Percentiles rank a stretch among this genome's conserved stretches.
Evolutionary conservation across 345 rosid genomes (phyloP).

Genomic region (Eucalyptus pauciflora): DNA sequence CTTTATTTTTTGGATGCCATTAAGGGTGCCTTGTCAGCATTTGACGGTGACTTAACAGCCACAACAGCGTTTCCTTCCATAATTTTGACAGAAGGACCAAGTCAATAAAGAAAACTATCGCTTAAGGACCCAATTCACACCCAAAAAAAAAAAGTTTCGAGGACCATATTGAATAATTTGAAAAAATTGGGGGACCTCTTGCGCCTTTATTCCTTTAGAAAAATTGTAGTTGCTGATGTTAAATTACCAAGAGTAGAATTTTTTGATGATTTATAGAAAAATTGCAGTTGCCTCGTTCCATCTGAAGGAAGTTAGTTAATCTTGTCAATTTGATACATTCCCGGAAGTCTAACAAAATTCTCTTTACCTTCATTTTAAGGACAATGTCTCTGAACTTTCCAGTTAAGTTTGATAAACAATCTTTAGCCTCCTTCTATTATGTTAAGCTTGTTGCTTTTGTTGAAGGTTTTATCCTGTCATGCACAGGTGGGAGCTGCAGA

Average conservation of each 20-base stretch:
- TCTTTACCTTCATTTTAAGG: not conserved
- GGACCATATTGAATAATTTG: not conserved
- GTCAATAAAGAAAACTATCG: not conserved
- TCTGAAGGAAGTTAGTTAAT: not conserved
- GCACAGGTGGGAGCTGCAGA: slow-evolving; percentile 86
- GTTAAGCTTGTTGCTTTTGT: not conserved
- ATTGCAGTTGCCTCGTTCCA: not conserved
- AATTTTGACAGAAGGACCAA: not conserved
- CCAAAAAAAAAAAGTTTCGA: not conserved
- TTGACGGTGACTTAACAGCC: not conserved
- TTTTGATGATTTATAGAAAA: not conserved
- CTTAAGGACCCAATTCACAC: not conserved
- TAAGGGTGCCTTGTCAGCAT: not conserved
- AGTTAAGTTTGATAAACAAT: not conserved
- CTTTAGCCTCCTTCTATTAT: not conserved
- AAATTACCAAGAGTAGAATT: not conserved
- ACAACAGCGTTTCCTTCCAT: not conserved
- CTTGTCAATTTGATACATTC: not conserved
- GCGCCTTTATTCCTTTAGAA: not conserved
- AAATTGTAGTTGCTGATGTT: not conserved
- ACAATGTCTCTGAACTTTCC: not conserved
- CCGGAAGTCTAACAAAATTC: not conserved
- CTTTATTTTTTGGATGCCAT: not conserved
- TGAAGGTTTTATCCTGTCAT: not conserved
- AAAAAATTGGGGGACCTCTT: not conserved